Percentiles rank a stretch among this genome's conserved stretches.
These are phyloP conservation scores for Panellus pusillus DNA, from an alignment of 768 basidiomycete species.

Conservation along the genomic window DNA sequence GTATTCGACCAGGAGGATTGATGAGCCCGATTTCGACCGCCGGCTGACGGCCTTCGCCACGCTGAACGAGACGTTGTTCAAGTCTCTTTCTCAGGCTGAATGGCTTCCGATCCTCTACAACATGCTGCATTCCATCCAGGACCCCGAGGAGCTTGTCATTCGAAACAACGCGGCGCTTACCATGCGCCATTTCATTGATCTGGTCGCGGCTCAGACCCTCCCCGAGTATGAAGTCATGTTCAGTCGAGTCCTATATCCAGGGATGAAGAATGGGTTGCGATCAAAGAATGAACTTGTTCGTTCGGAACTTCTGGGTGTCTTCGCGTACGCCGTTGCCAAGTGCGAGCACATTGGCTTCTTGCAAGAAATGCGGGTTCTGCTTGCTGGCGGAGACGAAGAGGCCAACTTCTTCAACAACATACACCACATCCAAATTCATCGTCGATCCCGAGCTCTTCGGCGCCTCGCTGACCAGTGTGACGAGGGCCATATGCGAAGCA, in stretches of 20 bases:
- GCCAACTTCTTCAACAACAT: constrained; percentile 98
- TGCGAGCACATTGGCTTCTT: constrained; percentile 60
- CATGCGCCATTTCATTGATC: constrained; percentile 76
- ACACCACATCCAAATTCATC: constrained; percentile 88
- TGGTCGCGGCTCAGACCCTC: constrained; percentile 42
- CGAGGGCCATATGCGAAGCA: constrained; percentile 63
- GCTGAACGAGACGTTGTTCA: constrained; percentile 68
- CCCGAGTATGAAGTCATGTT: constrained; percentile 56
- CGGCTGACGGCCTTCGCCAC: constrained; percentile 73
- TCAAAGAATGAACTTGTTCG: constrained; percentile 87
- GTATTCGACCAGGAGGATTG: constrained; percentile 76
- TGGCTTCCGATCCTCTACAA: constrained; percentile 89
- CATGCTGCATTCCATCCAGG: constrained; percentile 83
- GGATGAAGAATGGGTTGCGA: constrained; percentile 74
- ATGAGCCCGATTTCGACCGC: constrained; percentile 91
- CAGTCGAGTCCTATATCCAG: constrained; percentile 67
- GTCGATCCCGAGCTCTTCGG: constrained; percentile 82
- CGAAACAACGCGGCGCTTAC: constrained; percentile 77
- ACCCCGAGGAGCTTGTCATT: constrained; percentile 84
- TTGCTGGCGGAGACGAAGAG: constrained; percentile 89
- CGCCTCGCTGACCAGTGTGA: constrained; percentile 79
- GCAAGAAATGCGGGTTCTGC: constrained; percentile 77
- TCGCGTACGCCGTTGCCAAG: constrained; percentile 70
- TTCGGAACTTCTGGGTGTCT: constrained; percentile 74
- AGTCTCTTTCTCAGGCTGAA: constrained; percentile 48